Evolutionary conservation across 2,329 filamentous ascomycete genomes (phyloP).

Genomic region (Leptodontidium sp.): DNA sequence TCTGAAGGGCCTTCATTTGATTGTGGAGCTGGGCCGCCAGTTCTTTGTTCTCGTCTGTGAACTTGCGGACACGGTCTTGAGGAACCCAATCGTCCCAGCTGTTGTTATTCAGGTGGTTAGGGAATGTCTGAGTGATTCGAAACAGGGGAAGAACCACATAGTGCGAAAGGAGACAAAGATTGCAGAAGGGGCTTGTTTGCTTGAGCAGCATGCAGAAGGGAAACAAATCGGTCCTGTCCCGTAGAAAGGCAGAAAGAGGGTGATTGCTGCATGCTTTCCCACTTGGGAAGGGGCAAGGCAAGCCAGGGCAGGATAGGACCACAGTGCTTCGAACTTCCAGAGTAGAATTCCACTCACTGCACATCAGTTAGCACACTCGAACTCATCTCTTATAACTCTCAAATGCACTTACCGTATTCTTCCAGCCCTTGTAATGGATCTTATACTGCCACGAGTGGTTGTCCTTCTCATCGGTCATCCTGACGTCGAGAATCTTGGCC

Average conservation of each 20-base stretch:
- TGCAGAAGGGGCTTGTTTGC: not conserved
- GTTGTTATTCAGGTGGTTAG: conserved; percentile 38
- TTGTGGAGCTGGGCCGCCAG: conserved; percentile 78
- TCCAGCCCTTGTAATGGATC: conserved; percentile 99
- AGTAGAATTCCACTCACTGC: conserved; percentile 30
- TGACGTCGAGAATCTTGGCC: conserved; percentile 89
- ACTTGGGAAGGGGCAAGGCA: conserved; percentile 29
- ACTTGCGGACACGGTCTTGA: conserved; percentile 91
- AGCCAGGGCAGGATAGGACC: no score
- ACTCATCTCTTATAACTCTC: conserved; percentile 4
- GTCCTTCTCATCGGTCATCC: conserved; percentile 68
- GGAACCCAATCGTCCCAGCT: conserved; percentile 99
- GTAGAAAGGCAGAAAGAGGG: not conserved
- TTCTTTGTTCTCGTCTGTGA: conserved; percentile 93
- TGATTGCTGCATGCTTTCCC: conserved; percentile 23
- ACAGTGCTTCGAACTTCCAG: not conserved
- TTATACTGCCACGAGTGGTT: conserved; percentile 79
- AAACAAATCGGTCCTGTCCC: not conserved
- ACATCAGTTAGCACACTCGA: conserved; percentile 21
- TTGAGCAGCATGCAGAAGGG: not conserved
- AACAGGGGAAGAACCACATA: conserved; percentile 43
- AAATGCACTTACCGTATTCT: conserved; percentile 75
- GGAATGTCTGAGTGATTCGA: conserved; percentile 25
- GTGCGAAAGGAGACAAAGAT: conserved; percentile 2
- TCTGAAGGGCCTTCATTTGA: conserved; percentile 62